phyloP scores from a whole-genome alignment of 257 asterid species.

The Solanum lycopersicoides region DNA sequence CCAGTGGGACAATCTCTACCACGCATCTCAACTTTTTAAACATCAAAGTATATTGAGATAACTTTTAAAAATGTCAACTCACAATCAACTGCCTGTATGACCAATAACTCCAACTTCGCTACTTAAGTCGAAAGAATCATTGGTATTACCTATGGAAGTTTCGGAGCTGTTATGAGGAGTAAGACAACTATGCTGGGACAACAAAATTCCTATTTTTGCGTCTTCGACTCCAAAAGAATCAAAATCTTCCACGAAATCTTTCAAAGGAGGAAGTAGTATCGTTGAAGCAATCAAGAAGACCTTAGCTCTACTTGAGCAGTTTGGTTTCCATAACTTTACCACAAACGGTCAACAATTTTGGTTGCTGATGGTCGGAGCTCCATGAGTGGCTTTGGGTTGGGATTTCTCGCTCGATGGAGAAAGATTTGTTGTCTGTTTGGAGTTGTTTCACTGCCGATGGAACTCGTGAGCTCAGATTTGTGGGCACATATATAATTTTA shows the following conservation, averaged over 20 bases:
- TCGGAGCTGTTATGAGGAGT: not conserved
- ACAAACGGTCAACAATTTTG: too few relatives aligned
- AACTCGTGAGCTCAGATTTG: too few relatives aligned
- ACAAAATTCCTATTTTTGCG: not conserved
- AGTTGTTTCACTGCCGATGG: too few relatives aligned
- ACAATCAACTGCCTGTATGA: not conserved
- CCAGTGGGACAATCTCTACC: not conserved
- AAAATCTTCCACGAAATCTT: not conserved
- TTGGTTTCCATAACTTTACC: not conserved
- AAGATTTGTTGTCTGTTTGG: too few relatives aligned
- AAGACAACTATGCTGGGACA: not conserved
- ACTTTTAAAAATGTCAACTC: not conserved
- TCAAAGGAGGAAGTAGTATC: not conserved
- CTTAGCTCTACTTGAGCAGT: not conserved
- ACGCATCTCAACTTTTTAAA: not conserved
- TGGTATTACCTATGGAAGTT: not conserved
- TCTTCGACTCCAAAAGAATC: not conserved
- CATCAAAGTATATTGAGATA: not conserved
- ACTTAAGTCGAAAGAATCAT: not conserved
- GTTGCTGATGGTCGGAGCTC: too few relatives aligned
- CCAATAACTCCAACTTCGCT: not conserved
- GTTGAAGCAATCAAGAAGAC: not conserved
- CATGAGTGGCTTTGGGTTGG: too few relatives aligned
- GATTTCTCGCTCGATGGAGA: too few relatives aligned
- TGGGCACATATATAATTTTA: too few relatives aligned